phyloP scores from a whole-genome alignment of 73 alveolate species.

The Tetrahymena borealis region DNA sequence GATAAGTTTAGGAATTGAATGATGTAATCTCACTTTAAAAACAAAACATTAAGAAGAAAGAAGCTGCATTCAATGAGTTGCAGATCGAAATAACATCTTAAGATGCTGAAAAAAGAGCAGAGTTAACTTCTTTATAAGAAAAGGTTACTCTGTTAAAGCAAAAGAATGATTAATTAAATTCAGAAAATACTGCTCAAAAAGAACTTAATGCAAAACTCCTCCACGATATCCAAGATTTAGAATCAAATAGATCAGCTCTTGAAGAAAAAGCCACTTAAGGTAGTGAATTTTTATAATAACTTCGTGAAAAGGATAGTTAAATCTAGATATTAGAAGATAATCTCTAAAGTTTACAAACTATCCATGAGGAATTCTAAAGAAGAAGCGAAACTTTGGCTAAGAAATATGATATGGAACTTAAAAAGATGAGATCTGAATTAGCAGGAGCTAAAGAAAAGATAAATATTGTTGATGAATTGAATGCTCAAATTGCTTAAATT shows the following conservation, averaged over 20 bases:
- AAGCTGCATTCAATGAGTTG: neutral
- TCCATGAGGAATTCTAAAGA: neutral
- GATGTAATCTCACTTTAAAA: neutral
- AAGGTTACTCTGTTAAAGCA: neutral
- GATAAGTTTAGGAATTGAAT: neutral
- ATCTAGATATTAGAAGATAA: neutral
- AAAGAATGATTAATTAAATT: neutral
- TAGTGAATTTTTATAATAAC: neutral
- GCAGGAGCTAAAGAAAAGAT: neutral
- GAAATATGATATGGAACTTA: neutral
- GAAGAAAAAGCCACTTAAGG: neutral
- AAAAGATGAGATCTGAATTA: neutral
- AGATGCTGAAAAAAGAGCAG: neutral
- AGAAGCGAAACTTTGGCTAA: neutral
- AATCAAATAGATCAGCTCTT: neutral
- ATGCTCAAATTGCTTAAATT: neutral
- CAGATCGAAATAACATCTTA: neutral
- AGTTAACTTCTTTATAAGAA: neutral
- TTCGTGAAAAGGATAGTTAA: neutral
- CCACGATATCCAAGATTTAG: neutral
- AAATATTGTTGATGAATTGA: neutral
- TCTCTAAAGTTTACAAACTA: neutral
- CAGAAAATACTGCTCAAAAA: neutral
- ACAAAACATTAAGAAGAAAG: neutral
- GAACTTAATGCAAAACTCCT: neutral